Conservation (phyloP, 768 basidiomycete species). For the Inosperma sp. region DNA sequence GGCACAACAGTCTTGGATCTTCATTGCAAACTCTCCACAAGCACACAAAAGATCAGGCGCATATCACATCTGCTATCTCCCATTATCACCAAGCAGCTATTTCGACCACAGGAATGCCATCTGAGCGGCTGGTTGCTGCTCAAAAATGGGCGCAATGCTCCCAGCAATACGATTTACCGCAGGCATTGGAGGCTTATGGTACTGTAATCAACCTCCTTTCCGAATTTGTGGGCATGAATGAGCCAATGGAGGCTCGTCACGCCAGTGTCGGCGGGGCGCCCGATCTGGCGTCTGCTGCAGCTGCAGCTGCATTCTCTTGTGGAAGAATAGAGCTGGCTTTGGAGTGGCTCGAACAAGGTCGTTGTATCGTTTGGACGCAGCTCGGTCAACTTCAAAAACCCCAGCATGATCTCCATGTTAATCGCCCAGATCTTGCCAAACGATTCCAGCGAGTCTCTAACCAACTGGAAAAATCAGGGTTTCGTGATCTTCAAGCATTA, state of each 20-base stretch:
- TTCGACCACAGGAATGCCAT: background rate
- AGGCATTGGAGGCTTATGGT: background rate
- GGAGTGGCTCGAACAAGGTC: constrained; percentile 32
- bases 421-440: constrained; percentile 12
- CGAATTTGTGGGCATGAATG: background rate
- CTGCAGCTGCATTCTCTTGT: background rate
- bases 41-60: constrained; percentile 2
- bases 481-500: background rate
- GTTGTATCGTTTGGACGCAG: constrained; percentile 28
- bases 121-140: background rate
- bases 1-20: constrained; percentile 2
- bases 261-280: background rate
- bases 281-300: background rate
- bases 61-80: background rate
- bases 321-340: constrained; percentile 11
- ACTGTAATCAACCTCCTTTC: background rate
- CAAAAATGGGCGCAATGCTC: background rate
- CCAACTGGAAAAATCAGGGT: constrained; percentile 9
- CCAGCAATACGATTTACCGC: background rate
- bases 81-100: background rate
- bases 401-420: constrained; percentile 13
- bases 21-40: background rate
- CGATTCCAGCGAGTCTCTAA: constrained; percentile 9
- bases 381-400: constrained; percentile 21
- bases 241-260: constrained; percentile 1